These are phyloP conservation scores for Immersiporthe knoxdaviesiana DNA, from an alignment of 2,329 filamentous ascomycete species.

Conservation along the genomic window DNA sequence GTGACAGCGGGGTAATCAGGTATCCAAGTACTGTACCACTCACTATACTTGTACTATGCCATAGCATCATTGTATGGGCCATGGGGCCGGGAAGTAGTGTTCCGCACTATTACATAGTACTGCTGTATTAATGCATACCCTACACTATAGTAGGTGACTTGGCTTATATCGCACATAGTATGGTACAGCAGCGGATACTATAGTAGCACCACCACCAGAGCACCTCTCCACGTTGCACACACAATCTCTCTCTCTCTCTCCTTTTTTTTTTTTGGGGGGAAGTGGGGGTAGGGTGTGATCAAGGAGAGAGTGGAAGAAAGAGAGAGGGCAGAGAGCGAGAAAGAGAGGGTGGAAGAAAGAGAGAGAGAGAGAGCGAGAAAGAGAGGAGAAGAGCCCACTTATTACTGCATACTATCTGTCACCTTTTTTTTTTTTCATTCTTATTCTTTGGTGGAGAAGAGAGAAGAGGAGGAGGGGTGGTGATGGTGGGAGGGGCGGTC, in stretches of 20 bases:
- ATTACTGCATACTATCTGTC: not conserved
- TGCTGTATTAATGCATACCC: slow-evolving; percentile 4
- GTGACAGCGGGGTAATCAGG: slow-evolving; percentile 1
- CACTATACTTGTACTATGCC: no score
- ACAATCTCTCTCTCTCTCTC: no score
- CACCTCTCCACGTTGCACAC: not conserved
- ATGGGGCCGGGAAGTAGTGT: not conserved
- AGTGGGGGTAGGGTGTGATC: not conserved
- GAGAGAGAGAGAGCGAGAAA: no score
- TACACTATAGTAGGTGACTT: not conserved
- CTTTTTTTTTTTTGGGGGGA: not conserved
- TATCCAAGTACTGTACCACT: not conserved
- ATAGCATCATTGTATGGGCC: not conserved
- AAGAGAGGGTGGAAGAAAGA: not conserved
- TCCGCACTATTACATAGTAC: not conserved
- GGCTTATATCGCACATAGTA: not conserved
- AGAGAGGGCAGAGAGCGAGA: not conserved
- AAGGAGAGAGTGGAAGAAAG: not conserved
- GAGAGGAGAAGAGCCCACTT: not conserved
- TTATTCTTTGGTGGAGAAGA: not conserved
- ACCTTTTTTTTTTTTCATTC: not conserved
- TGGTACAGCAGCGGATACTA: not conserved
- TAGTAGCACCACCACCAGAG: no score
- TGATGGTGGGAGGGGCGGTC: not conserved
- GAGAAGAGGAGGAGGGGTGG: not conserved